Base-by-base conservation (phyloP, 2,329 filamentous ascomycete species). In the Sporothrix globosa region DNA sequence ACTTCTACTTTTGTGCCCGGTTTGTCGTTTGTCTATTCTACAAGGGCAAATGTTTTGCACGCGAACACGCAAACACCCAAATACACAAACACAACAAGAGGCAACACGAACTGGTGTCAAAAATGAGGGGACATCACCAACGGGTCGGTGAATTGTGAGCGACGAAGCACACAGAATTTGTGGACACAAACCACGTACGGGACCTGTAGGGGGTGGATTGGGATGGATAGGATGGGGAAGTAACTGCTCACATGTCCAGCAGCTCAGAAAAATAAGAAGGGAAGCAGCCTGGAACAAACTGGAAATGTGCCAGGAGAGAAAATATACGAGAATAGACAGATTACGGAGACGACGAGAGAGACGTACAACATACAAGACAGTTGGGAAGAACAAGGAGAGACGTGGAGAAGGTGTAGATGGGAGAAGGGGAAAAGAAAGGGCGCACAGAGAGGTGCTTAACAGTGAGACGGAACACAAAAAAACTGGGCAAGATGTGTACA, bases 81-180 rank as follows among this genome's bases (percentile, higher is more conserved):
- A 34, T 13, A 41, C 56, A 63, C 39, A 46, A 63, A 46, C 58
- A 46, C 39, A 46, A 21, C 19, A 4, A 50, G 19, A 63, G n/a
- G 21, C 24, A 50, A 65, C 61, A 65, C 61, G 24, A 65, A 50
- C 44, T 65, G 24, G 24, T 65, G 58, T 63, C 58, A 48, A 65
- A 65, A 50, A 30, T 6, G 41, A 50, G 44, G 60, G 30, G 44
- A 65, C 21, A 63, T 46, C 58, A 46, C n/a, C 58, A 63, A 46
- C 39, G 58, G 58, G 24, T 50, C 46, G 44, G 61, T 65, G 61
- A 65, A 48, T 50, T 63, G 34, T 60, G 61, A 65, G 44, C 61
- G 34, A 65, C 61, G 24, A 30, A 50, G 61, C 61, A 65, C 61
- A 65, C 24, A 17, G 7, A 14, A 9, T 30, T 11, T 17, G 11